A percentile compares a stretch with the other conserved stretches of the same genome.
Evolutionary conservation across 192 early-diverging fungal genomes (phyloP).

Genomic region (Phycomyces nitens): DNA sequence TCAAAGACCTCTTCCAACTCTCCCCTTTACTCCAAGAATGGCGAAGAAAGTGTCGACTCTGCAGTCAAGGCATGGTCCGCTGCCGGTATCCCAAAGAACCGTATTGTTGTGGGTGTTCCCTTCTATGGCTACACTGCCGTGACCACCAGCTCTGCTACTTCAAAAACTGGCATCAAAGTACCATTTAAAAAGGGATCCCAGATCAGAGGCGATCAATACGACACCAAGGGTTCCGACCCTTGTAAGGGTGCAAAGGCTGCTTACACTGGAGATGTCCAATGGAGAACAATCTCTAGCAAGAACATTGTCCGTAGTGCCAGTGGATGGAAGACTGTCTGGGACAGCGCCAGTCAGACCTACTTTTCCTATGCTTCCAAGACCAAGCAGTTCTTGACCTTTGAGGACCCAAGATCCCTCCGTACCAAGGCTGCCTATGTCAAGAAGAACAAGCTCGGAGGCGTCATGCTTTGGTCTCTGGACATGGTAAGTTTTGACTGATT

Average conservation of each 20-base stretch:
- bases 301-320: slow-evolving; percentile 4
- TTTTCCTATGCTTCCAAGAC: slow-evolving; percentile 60
- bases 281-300: slow-evolving; percentile 16
- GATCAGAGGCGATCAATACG: slow-evolving; percentile 33
- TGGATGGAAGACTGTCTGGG: slow-evolving; percentile 65
- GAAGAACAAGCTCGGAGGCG: slow-evolving; percentile 48
- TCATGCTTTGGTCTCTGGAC: slow-evolving; percentile 60
- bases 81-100: slow-evolving; percentile 33
- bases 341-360: slow-evolving; percentile 62
- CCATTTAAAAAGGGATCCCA: slow-evolving; percentile 1
- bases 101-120: slow-evolving; percentile 37
- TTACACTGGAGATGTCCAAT: slow-evolving; percentile 33
- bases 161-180: neutral
- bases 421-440: slow-evolving; percentile 58
- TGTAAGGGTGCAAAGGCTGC: slow-evolving; percentile 17
- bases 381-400: slow-evolving; percentile 67
- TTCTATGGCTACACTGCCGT: slow-evolving; percentile 38
- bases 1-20: slow-evolving; percentile 21
- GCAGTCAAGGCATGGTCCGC: slow-evolving; percentile 21
- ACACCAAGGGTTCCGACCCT: slow-evolving; percentile 19
- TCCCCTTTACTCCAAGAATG: slow-evolving; percentile 14
- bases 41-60: slow-evolving; percentile 10
- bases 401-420: slow-evolving; percentile 50
- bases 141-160: slow-evolving; percentile 1
- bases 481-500: slow-evolving; percentile 24